These are phyloP conservation scores for Xylariaceae sp. DNA, from an alignment of 2,329 filamentous ascomycete genomes.

Conservation along the genomic window DNA sequence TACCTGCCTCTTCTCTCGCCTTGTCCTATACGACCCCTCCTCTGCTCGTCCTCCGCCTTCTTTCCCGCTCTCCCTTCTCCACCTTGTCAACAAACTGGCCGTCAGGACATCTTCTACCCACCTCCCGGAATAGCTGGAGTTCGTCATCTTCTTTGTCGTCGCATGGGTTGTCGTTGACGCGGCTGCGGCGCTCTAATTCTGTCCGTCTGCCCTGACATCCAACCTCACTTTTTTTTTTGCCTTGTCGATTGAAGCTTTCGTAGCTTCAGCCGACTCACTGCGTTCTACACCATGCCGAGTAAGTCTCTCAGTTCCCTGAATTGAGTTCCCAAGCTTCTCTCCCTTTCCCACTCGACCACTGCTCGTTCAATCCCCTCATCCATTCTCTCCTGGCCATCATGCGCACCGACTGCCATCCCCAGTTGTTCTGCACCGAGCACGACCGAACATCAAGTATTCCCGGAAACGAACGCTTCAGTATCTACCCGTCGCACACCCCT, in stretches of 20 bases:
- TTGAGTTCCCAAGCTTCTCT: not conserved
- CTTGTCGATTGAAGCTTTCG: slow-evolving; percentile 13
- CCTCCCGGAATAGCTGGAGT: not conserved
- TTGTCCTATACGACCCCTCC: not conserved
- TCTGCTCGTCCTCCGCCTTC: not conserved
- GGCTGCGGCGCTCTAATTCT: slow-evolving; percentile 9
- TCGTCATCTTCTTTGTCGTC: slow-evolving; percentile 2
- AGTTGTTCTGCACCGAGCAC: not conserved
- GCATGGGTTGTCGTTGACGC: slow-evolving; percentile 11
- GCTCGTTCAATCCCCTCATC: not conserved
- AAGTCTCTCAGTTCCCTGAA: slow-evolving; percentile 19
- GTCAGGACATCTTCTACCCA: not conserved
- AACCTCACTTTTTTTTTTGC: not conserved
- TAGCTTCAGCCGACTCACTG: slow-evolving; percentile 9
- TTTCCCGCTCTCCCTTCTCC: slow-evolving; percentile 7
- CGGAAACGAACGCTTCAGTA: not conserved
- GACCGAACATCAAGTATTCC: not conserved
- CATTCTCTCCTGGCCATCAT: not conserved
- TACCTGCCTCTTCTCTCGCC: not conserved
- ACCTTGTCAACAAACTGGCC: not conserved
- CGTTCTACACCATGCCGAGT: slow-evolving; percentile 28
- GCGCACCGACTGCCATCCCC: slow-evolving; percentile 2
- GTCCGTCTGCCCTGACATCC: not conserved
- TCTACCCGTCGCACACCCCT: not conserved
- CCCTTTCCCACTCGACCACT: not conserved